Evolutionary conservation across 306 rosid genomes (phyloP), one percentile per base, ranked within the genome.

Genomic region (Alnus glutinosa): DNA sequence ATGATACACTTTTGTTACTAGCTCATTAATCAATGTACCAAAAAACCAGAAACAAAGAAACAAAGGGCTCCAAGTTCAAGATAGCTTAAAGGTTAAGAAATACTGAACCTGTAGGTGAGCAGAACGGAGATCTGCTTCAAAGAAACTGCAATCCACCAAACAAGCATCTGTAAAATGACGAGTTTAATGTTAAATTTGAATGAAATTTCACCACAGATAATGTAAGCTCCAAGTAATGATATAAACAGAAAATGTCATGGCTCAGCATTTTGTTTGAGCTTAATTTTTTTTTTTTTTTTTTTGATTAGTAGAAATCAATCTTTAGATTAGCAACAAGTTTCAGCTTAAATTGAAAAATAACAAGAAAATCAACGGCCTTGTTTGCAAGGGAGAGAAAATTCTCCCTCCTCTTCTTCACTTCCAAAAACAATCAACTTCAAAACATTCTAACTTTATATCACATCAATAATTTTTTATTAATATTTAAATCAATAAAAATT

Each of bases 71-170:
- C 3, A 42, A 67, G 72, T 42, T 32, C 32, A 67, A 42, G 50
- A 61, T 5, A 61, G 44, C 54, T 42, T 30, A 50, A 55, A 82
- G 70, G 55, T 73, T 76, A 70, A 49, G 51, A 74, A 62, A 52
- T 71, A 28, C 69, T 66, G 58, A 81, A 94, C 98, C 98, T 94
- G 98, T 72, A 94, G 85, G 81, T 94, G 98, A 75, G 98, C 98
- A 83, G 95, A 85, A 62, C 97, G 92, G 59, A 94, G 88, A 80
- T 94, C 97, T 76, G 98, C 98, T 82, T 92, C 97, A 23, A 93
- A 94, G 86, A 94, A 94, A 90, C 98, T 94, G 81, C 89, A 86
- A 78, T 85, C 86, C 58, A 89, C 75, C 81, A 94, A 91, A 81
- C 95, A 92, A 59, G 98, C 91, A 90, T 92, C 98, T 94, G 93